phyloP scores from a whole-genome alignment of 371 early-diverging fungal species.

The Chytridiales sp. region DNA sequence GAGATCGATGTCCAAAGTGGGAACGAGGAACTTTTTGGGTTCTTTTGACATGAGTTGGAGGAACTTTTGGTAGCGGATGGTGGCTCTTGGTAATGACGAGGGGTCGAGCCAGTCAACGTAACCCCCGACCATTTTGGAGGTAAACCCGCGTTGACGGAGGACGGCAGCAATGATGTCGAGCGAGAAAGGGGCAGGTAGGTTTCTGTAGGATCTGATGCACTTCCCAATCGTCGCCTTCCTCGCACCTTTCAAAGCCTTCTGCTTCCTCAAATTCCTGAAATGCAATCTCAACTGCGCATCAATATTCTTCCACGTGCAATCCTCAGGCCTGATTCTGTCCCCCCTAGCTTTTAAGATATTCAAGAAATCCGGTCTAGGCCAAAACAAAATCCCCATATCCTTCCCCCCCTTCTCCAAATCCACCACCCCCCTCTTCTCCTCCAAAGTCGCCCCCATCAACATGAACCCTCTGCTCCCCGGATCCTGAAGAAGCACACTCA shows the following conservation, averaged over 20 bases:
- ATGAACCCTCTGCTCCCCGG: not conserved
- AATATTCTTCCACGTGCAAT: constrained; percentile 15
- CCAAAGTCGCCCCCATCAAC: constrained; percentile 16
- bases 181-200: constrained; percentile 26
- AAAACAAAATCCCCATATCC: constrained; percentile 20
- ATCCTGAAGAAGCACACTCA: constrained; percentile 7
- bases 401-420: constrained; percentile 10
- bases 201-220: constrained; percentile 26
- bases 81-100: constrained; percentile 26
- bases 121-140: constrained; percentile 37
- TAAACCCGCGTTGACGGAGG: constrained; percentile 41
- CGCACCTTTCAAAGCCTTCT: not conserved
- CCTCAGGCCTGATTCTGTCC: no score
- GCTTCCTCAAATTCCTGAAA: not conserved
- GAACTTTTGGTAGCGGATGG: constrained; percentile 35
- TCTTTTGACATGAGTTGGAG: constrained; percentile 31
- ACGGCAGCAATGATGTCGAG: constrained; percentile 45
- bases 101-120: constrained; percentile 25
- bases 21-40: constrained; percentile 33
- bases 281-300: constrained; percentile 9
- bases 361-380: no score
- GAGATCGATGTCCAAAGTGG: constrained; percentile 47
- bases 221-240: constrained; percentile 17
- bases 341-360: no score
- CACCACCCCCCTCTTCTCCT: constrained; percentile 16